These are phyloP conservation scores for Reticulascus tulasneorum DNA, from an alignment of 2,329 filamentous ascomycete species.

Conservation along the genomic window DNA sequence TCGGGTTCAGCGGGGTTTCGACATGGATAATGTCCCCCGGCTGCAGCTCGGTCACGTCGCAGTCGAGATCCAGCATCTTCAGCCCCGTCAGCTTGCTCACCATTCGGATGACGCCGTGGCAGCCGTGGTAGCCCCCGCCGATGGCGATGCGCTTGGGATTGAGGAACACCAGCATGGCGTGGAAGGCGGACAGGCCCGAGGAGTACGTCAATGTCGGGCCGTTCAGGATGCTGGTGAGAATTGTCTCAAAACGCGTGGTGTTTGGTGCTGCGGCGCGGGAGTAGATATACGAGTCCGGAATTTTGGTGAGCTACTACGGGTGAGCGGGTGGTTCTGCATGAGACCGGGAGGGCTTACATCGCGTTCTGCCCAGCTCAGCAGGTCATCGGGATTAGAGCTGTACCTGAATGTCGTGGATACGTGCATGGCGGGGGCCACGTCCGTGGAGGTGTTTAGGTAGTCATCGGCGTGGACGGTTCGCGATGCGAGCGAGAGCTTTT, in stretches of 20 bases:
- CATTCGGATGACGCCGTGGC: conserved; percentile 76
- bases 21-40: conserved; percentile 83
- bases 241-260: conserved; percentile 76
- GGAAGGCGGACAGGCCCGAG: conserved; percentile 83
- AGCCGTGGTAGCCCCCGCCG: conserved; percentile 86
- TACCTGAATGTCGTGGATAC: conserved; percentile 92
- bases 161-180: conserved; percentile 78
- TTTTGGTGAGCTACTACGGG: conserved; percentile 32
- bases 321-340: not conserved
- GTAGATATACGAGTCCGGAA: conserved; percentile 69
- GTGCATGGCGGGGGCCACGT: conserved; percentile 86
- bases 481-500: conserved; percentile 57
- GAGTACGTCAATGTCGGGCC: conserved; percentile 72
- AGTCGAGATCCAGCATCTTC: conserved; percentile 60
- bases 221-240: conserved; percentile 70
- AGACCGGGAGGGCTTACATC: conserved; percentile 43
- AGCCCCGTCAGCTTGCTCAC: conserved; percentile 73
- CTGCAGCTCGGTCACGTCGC: conserved; percentile 53
- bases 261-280: conserved; percentile 77
- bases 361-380: conserved; percentile 48
- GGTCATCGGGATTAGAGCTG: conserved; percentile 61
- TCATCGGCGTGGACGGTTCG: conserved; percentile 81
- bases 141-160: conserved; percentile 83
- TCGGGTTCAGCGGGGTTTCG: conserved; percentile 91
- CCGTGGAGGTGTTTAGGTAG: conserved; percentile 65